These are phyloP conservation scores for Cornus suecica DNA, from an alignment of 148 eudicot genomes.

Conservation along the genomic window DNA sequence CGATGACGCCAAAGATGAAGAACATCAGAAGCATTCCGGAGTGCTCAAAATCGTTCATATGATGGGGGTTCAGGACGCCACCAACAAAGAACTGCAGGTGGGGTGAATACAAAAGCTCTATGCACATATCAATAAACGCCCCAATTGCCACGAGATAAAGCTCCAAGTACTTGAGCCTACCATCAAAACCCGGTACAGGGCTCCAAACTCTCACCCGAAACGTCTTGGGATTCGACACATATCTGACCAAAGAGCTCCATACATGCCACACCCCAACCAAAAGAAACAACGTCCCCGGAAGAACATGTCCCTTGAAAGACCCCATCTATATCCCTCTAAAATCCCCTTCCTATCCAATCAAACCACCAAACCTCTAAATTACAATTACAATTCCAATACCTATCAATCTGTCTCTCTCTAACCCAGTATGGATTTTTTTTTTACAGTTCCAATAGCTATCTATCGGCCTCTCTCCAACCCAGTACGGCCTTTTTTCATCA, in stretches of 20 bases:
- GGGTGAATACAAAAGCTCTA: slow-evolving; percentile 86
- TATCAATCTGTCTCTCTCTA: neutral
- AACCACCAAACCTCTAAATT: neutral
- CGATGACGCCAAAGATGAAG: slow-evolving; percentile 67
- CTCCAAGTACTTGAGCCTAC: slow-evolving; percentile 83
- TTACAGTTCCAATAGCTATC: neutral
- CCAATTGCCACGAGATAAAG: slow-evolving; percentile 73
- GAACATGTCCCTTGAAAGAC: slow-evolving; percentile 83
- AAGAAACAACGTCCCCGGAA: slow-evolving; percentile 90
- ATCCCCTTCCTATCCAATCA: neutral
- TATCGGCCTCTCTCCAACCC: neutral
- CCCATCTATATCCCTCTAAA: slow-evolving; percentile 53
- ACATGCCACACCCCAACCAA: slow-evolving; percentile 85
- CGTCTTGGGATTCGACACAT: slow-evolving; percentile 45
- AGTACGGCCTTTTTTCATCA: neutral
- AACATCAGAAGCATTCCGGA: slow-evolving; percentile 98
- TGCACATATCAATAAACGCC: slow-evolving; percentile 81
- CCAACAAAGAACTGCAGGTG: slow-evolving; percentile 68
- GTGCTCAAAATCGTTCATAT: slow-evolving; percentile 92
- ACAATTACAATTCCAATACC: neutral
- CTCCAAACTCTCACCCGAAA: slow-evolving; percentile 78
- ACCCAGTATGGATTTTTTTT: too few species aligned
- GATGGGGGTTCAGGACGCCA: slow-evolving; percentile 73
- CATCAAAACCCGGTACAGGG: slow-evolving; percentile 76
- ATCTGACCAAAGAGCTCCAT: slow-evolving; percentile 70